These are phyloP conservation scores for Boletus vinaceobasis DNA, from an alignment of 768 basidiomycete genomes.

Conservation along the genomic window DNA sequence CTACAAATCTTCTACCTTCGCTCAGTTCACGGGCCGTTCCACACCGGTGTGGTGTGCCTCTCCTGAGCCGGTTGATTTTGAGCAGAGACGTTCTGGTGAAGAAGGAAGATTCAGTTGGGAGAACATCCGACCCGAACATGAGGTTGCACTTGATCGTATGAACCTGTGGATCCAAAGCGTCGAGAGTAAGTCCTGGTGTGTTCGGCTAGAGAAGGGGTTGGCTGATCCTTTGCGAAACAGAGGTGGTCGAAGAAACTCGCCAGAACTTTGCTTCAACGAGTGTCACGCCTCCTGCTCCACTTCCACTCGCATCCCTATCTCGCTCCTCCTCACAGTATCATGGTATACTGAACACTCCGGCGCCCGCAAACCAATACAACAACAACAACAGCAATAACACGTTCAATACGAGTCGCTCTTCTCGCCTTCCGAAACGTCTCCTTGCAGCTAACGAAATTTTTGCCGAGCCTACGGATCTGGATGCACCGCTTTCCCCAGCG, in stretches of 20 bases:
- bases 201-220: neutral
- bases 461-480: constrained; percentile 28
- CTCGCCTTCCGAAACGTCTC: constrained; percentile 59
- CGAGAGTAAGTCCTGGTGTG: constrained; percentile 56
- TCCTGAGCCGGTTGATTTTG: constrained; percentile 31
- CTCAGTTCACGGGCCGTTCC: constrained; percentile 34
- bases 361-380: constrained; percentile 11
- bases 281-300: constrained; percentile 51
- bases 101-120: constrained; percentile 35
- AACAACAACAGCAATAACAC: constrained; percentile 3
- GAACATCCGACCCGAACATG: constrained; percentile 31
- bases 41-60: constrained; percentile 30
- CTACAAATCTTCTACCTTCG: constrained; percentile 62
- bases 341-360: constrained; percentile 33
- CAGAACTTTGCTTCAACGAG: constrained; percentile 64
- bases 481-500: constrained; percentile 23
- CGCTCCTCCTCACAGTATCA: constrained; percentile 43
- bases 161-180: constrained; percentile 79
- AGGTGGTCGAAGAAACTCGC: constrained; percentile 77
- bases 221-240: constrained; percentile 37
- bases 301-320: constrained; percentile 59
- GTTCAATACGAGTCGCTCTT: constrained; percentile 19
- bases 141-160: constrained; percentile 57
- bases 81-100: constrained; percentile 30
- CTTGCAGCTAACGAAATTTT: constrained; percentile 73